Evolutionary conservation across 305 asterid species (phyloP), one percentile per base, ranked within the genome.

Genomic region (Rubia balearica): DNA sequence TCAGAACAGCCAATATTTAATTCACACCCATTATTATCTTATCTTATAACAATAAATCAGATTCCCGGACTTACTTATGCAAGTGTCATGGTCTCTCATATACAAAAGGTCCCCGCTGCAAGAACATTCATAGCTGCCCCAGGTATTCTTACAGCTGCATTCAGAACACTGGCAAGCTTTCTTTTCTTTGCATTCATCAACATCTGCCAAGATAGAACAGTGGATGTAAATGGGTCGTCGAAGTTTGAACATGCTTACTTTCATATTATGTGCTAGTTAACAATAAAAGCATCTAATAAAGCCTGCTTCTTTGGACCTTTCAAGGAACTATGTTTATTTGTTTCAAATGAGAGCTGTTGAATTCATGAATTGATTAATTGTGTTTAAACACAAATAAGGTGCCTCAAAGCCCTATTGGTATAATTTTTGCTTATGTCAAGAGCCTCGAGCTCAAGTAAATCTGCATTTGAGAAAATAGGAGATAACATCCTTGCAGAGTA

Each of bases 131-230:
- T 87, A 94, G 75, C 97, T 85, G 60, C 99, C 99, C 99, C 96
- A 90, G 14, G 85, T 81, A 81, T 94, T 71, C 78, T 77, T 88
- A 88, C 99, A 94, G 82, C 80, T 87, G 85, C 99, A 94, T 78
- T 91, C 97, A n/a, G 95, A 76, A 75, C 99, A 94, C 63, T 87
- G 98, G 51, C 99, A 94, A 24, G 95, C 99, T 81, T 85, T 91
- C 88, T 80, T 94, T 66, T 90, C 96, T 85, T 85, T 84, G 43
- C 99, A 94, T 81, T 94, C 99, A 74, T 94, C 84, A 61, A 91
- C 74, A 82, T 94, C 98, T 94, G 89, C 65, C 62, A 36, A 7
- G 13, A 51, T 3, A 56, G 12, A 22, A 45, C 40, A 16, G 33
- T 14, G 27, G 51, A 66, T 7, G 53, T 19, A 61, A 14, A 19